Evolutionary conservation across 2,329 filamentous ascomycete species (phyloP), one percentile per base, ranked within the genome.

Genomic region (Monilinia laxa): DNA sequence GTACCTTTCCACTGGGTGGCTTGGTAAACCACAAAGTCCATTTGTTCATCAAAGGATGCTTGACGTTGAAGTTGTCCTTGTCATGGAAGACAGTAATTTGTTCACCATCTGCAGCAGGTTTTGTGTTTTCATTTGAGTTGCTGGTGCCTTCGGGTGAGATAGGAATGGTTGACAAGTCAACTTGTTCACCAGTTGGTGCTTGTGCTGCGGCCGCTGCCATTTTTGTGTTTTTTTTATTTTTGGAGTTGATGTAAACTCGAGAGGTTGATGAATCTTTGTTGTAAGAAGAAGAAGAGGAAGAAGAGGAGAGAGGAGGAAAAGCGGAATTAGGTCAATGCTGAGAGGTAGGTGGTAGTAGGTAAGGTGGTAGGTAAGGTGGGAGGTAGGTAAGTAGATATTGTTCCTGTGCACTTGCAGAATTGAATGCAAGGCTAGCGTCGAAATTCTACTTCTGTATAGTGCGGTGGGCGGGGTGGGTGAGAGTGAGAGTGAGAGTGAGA

Each of bases 1-100:
- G 67, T 80, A 95, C 93, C 90, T 96, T 97, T 82, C 93, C 93
- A 78, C 89, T 96, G 54, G 94, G 91, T 64, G 95, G 94, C 86
- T 98, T 98, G 76, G 94, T 98, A 84, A 98, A 99, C 96, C 96
- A 99, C 66, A 99, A 84, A 68, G 95, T 98, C 95, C 95, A 99
- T 78, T 91, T 90, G 84, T 97, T 91, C 86, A 96, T 93, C 69
- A 99, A 86, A 72, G 93, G 94, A 80, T 99, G 95, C 86, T 98
- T 99, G 80, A 99, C 95, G 76, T 96, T 99, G 87, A 99, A 99
- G 85, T 99, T 97, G 73, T 97, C 91, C 74, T 95, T 90, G 81
- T 98, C 93, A 79, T 99, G 93, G 83, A 99, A 99, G 74, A 99
- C 94, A 57, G 95, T 99, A 75, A 97, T 85, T 62, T 90, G 83